Evolutionary conservation across 441 rosid species (phyloP), one percentile per base, ranked within the genome.

Genomic region (Croton laevigatus): DNA sequence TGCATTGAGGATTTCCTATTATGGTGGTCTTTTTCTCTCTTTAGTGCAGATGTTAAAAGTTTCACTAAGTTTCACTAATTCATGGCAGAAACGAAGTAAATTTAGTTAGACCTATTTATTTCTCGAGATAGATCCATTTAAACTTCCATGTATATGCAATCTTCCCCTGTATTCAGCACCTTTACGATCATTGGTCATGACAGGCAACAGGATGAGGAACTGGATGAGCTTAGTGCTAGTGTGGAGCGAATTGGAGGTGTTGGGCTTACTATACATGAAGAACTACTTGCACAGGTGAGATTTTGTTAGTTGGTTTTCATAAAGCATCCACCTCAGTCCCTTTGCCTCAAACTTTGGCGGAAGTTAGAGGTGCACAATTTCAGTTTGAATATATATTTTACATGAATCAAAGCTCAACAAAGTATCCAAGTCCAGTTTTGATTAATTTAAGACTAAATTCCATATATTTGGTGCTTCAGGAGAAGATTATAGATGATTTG

Each of bases 151-250:
- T 3, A 42, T 20, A 57, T 57, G 38, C 36, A 53, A 13, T 42
- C 4, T 51, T 45, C 9, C 20, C 20, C 52, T 11, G 32, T 53
- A n/a, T 7, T 64, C 16, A 19, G 12, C 8, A 1, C 8, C 12
- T 12, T 16, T 60, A 60, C 69, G 70, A 71, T 69, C 40, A 32
- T 68, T 71, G 73, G 20, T 67, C 60, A 54, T 49, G 73, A 73
- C 72, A 95, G 99, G 93, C 94, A 88, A 81, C 99, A 96, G 69
- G 98, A 96, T 60, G 97, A 96, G 74, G 99, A 96, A 83, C 81
- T 96, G 85, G 99, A 96, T 71, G 97, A 93, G 78, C 93, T 96
- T 27, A 93, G 99, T 73, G 87, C 85, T 44, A 96, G 97, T 66
- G 97, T 96, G 77, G 87, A 88, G 82, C 87, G 98, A 74, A 90